A percentile compares a stretch with the other conserved stretches of the same genome.
phyloP scores from a whole-genome alignment of 192 early-diverging fungal species.

The Linnemannia zychae region DNA sequence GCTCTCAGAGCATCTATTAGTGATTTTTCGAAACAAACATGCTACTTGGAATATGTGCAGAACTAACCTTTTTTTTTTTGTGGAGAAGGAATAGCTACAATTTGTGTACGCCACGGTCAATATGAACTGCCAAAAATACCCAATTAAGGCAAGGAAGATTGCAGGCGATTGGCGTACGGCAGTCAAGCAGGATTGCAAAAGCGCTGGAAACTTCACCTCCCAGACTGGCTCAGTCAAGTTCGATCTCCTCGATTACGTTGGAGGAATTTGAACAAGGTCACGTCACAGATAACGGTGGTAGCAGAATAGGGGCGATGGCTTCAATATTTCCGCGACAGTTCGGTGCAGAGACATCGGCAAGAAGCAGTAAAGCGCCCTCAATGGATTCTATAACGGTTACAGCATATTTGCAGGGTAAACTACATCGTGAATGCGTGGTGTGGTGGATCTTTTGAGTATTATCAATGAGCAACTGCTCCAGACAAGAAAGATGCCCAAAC shows the following conservation, averaged over 20 bases:
- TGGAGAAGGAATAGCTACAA: too few species aligned
- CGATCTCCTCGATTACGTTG: constrained; percentile 5
- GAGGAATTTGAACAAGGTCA: constrained; percentile 14
- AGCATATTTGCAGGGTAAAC: constrained; percentile 5
- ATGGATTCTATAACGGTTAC: neutral
- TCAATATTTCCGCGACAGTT: constrained; percentile 8
- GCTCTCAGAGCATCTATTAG: neutral
- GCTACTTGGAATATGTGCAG: neutral
- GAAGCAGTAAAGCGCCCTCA: constrained; percentile 3
- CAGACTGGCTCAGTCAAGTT: constrained; percentile 5
- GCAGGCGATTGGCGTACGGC: constrained; percentile 12
- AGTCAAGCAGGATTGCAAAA: neutral
- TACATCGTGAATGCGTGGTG: neutral
- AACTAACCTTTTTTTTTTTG: neutral
- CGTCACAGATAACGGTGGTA: neutral
- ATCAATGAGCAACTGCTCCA: constrained; percentile 5
- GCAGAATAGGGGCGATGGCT: constrained; percentile 9
- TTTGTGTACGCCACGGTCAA: neutral
- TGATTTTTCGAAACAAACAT: neutral
- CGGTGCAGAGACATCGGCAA: neutral
- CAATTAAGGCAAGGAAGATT: neutral
- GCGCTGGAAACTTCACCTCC: constrained; percentile 9
- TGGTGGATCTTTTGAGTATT: constrained; percentile 9
- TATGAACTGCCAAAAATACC: neutral
- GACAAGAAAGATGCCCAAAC: constrained; percentile 3